phyloP scores from a whole-genome alignment of 1,284 basidiomycete species.

The Ceratobasidium sp. region DNA sequence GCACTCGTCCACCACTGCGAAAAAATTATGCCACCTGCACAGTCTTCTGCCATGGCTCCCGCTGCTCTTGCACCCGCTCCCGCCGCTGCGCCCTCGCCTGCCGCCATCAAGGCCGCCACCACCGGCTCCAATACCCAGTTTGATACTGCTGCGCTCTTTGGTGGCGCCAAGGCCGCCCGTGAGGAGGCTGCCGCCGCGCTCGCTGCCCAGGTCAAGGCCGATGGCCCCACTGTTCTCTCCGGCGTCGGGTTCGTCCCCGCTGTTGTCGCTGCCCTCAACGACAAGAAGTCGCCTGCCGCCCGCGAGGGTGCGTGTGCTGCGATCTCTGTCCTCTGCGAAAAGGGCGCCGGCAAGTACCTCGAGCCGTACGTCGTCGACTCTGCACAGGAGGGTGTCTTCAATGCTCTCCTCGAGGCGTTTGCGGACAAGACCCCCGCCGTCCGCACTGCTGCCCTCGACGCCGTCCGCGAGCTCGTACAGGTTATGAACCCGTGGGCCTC shows the following conservation, averaged over 20 bases:
- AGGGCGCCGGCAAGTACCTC: constrained; percentile 83
- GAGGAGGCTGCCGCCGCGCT: constrained; percentile 76
- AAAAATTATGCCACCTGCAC: background rate
- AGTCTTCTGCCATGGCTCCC: constrained; percentile 47
- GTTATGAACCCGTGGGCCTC: constrained; percentile 93
- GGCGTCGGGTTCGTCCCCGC: constrained; percentile 83
- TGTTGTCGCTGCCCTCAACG: constrained; percentile 83
- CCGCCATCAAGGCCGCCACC: constrained; percentile 47
- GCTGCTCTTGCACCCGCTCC: constrained; percentile 45
- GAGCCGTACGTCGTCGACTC: constrained; percentile 91
- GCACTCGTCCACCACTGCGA: background rate
- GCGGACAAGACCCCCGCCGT: constrained; percentile 92
- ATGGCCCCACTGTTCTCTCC: constrained; percentile 85
- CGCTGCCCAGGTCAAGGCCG: constrained; percentile 79
- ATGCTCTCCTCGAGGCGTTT: constrained; percentile 88
- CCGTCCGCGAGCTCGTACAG: constrained; percentile 82
- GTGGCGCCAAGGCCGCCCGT: constrained; percentile 77
- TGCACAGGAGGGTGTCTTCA: constrained; percentile 72
- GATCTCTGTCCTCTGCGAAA: constrained; percentile 73
- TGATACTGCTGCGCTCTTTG: constrained; percentile 74
- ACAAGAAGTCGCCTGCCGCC: constrained; percentile 89
- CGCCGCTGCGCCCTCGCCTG: constrained; percentile 60
- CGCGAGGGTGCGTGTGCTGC: constrained; percentile 87
- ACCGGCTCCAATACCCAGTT: constrained; percentile 50
- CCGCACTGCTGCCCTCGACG: constrained; percentile 85